Evolutionary conservation across 441 rosid species (phyloP).

Genomic region (Gossypium gossypioides): DNA sequence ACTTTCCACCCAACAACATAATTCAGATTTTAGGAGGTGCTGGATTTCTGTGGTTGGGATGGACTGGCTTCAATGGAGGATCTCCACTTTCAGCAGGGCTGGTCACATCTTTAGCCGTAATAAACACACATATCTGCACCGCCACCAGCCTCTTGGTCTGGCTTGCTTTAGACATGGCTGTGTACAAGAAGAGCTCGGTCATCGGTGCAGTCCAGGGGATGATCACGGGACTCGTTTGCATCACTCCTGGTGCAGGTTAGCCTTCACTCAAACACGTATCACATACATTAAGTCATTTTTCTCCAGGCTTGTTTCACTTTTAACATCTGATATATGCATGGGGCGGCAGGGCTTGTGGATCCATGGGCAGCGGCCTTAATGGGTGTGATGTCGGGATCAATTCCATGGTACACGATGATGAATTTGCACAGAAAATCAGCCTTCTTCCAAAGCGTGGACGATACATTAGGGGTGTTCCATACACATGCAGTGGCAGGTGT

Average conservation of each 20-base stretch:
- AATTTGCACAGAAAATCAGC: constrained; percentile 33
- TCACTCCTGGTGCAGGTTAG: constrained; percentile 54
- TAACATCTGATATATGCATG: not conserved
- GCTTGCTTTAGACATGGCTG: constrained; percentile 38
- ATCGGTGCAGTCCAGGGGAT: constrained; percentile 33
- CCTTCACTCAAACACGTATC: not conserved
- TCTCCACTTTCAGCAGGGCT: constrained; percentile 31
- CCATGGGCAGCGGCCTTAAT: constrained; percentile 46
- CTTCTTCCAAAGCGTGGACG: constrained; percentile 55
- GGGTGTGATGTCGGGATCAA: constrained; percentile 44
- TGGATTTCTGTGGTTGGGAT: constrained; percentile 58
- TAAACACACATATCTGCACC: constrained; percentile 46
- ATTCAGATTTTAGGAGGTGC: constrained; percentile 49
- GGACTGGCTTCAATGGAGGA: constrained; percentile 71
- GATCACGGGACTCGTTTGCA: constrained; percentile 66
- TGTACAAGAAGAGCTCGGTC: constrained; percentile 45
- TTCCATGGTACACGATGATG: constrained; percentile 40
- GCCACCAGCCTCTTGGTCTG: constrained; percentile 42
- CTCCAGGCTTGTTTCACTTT: not conserved
- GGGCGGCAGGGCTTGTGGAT: constrained; percentile 33
- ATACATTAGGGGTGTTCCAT: constrained; percentile 56
- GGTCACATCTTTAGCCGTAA: constrained; percentile 35
- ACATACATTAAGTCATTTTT: not conserved
- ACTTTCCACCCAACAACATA: constrained; percentile 50
- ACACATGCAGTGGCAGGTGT: constrained; percentile 22